phyloP scores from a whole-genome alignment of 2,329 filamentous ascomycete species.

The Alternaria solani region DNA sequence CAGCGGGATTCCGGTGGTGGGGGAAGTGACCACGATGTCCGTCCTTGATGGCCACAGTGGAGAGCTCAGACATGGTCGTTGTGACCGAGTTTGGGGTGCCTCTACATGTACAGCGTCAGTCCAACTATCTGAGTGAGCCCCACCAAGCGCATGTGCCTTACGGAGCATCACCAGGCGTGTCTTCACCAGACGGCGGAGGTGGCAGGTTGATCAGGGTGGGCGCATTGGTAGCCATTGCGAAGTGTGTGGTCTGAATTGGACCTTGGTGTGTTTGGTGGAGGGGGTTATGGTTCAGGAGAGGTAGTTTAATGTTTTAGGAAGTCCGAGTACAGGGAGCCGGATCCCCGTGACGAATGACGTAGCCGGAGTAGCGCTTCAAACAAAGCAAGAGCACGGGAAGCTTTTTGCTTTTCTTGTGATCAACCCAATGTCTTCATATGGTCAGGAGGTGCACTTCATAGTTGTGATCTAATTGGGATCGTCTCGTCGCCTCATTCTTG shows the following conservation, averaged over 20 bases:
- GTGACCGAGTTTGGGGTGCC: conserved; percentile 93
- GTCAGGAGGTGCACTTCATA: neutral
- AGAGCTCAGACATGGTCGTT: conserved; percentile 89
- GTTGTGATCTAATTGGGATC: neutral
- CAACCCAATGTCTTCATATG: neutral
- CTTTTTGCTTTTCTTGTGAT: neutral
- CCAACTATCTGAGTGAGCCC: conserved; percentile 13
- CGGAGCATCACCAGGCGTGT: conserved; percentile 90
- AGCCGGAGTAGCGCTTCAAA: conserved; percentile 5
- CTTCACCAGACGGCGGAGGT: conserved; percentile 79
- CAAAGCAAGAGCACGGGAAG: conserved; percentile 2
- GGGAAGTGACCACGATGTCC: conserved; percentile 85
- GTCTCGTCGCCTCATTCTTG: conserved; percentile 13
- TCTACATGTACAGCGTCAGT: conserved; percentile 56
- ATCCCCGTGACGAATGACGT: conserved; percentile 18
- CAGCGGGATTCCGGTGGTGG: conserved; percentile 72
- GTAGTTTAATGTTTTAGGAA: conserved; percentile 10
- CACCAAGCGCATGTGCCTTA: conserved; percentile 58
- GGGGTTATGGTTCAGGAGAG: conserved; percentile 17
- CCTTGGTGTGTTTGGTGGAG: conserved; percentile 1
- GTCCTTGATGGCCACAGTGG: conserved; percentile 95
- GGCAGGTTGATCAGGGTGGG: conserved; percentile 85
- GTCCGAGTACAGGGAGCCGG: conserved; percentile 5
- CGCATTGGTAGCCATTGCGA: conserved; percentile 49
- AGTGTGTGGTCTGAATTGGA: conserved; percentile 3